Evolutionary conservation across 768 basidiomycete species (phyloP).

Genomic region (Tulasnella sp.): DNA sequence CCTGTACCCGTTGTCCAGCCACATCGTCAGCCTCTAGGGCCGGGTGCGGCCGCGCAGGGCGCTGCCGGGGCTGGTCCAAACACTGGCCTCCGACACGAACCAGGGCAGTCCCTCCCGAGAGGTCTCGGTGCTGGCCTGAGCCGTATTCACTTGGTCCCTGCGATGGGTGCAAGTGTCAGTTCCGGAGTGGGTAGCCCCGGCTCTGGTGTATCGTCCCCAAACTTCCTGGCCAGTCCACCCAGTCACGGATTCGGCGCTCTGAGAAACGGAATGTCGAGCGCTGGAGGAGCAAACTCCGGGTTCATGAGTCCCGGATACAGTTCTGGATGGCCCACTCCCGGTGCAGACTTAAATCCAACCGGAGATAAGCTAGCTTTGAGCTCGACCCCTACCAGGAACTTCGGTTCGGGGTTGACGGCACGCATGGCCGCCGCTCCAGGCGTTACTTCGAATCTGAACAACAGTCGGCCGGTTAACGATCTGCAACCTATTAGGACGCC

Average conservation of each 20-base stretch:
- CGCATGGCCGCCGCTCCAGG: not conserved
- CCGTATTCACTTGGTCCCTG: conserved; percentile 48
- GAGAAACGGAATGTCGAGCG: not conserved
- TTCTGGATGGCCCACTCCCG: too few relatives aligned
- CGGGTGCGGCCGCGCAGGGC: conserved; percentile 19
- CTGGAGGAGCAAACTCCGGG: not conserved
- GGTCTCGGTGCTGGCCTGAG: conserved; percentile 88
- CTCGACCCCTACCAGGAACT: conserved; percentile 2
- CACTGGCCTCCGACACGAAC: conserved; percentile 46
- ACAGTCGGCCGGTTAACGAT: not conserved
- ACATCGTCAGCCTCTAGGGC: conserved; percentile 21
- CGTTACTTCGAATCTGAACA: not conserved
- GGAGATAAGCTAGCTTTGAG: not conserved
- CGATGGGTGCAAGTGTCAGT: conserved; percentile 4
- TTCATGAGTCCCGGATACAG: too few relatives aligned
- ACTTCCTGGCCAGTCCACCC: conserved; percentile 1
- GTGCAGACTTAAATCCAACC: too few relatives aligned
- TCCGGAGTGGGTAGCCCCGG: conserved; percentile 12
- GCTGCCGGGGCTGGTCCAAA: not conserved
- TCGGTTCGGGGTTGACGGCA: conserved; percentile 7
- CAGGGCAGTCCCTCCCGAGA: conserved; percentile 83
- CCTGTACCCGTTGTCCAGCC: conserved; percentile 5
- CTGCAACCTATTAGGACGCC: not conserved
- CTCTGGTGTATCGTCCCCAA: not conserved
- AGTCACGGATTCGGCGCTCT: not conserved